phyloP scores from a whole-genome alignment of 768 basidiomycete species.

The Lactarius pseudohatsudake region DNA sequence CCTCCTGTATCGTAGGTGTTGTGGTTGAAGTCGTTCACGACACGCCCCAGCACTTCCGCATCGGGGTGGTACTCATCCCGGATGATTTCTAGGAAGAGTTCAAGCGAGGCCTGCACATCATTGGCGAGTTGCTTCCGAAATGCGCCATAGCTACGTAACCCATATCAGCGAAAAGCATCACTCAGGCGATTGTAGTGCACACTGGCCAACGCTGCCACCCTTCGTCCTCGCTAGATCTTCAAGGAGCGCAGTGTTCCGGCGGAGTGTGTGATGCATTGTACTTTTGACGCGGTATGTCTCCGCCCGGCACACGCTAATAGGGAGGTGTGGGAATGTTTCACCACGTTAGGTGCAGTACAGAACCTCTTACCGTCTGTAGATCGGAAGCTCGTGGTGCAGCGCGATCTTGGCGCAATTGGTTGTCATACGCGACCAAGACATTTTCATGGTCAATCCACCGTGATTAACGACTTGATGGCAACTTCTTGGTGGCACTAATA shows the following conservation, averaged over 20 bases:
- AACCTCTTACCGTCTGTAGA: slow-evolving; percentile 66
- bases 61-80: slow-evolving; percentile 43
- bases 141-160: slow-evolving; percentile 4
- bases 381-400: slow-evolving; percentile 69
- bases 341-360: slow-evolving; percentile 1
- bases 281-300: slow-evolving; percentile 78
- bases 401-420: slow-evolving; percentile 57
- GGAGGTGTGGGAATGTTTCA: not conserved
- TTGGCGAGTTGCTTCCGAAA: slow-evolving; percentile 19
- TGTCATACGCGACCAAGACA: slow-evolving; percentile 87
- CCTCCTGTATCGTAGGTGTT: slow-evolving; percentile 28
- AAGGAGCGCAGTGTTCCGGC: slow-evolving; percentile 36
- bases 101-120: slow-evolving; percentile 41
- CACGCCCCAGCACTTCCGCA: slow-evolving; percentile 17
- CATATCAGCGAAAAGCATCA: not conserved
- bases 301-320: slow-evolving; percentile 67
- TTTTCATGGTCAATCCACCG: slow-evolving; percentile 80
- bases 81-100: slow-evolving; percentile 53
- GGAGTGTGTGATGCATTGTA: slow-evolving; percentile 56
- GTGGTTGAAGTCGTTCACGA: slow-evolving; percentile 19
- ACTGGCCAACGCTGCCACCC: slow-evolving; percentile 3
- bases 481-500: slow-evolving; percentile 77
- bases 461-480: slow-evolving; percentile 83
- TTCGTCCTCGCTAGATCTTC: slow-evolving; percentile 16
- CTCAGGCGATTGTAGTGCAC: not conserved